A percentile compares a stretch with the other conserved stretches of the same genome.
Evolutionary conservation across 768 basidiomycete genomes (phyloP).

Genomic region (Kwoniella sp.): DNA sequence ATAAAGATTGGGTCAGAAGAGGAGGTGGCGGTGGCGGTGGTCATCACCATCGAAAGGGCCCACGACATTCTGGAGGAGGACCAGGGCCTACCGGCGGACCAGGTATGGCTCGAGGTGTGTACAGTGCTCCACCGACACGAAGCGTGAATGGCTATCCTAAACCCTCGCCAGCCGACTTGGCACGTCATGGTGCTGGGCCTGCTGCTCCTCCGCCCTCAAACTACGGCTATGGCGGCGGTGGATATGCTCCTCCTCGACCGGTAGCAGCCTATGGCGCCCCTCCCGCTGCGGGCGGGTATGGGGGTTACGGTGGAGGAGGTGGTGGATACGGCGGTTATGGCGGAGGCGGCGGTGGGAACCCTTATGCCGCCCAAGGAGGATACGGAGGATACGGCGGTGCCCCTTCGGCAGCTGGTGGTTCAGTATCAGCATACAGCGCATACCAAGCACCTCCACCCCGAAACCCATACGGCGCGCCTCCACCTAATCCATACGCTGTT

Average conservation of each 20-base stretch:
- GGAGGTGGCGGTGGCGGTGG: conserved; percentile 55
- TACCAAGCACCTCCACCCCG: conserved; percentile 25
- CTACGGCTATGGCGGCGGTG: conserved; percentile 42
- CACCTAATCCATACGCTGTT: conserved; percentile 32
- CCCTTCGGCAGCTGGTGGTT: not conserved
- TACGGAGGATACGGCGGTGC: not conserved
- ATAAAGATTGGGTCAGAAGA: conserved; percentile 69
- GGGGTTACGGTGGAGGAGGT: conserved; percentile 15
- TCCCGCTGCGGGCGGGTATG: conserved; percentile 7
- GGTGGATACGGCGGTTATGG: conserved; percentile 16
- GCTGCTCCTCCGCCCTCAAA: conserved; percentile 8
- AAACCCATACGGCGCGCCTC: conserved; percentile 15
- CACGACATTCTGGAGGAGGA: conserved; percentile 27
- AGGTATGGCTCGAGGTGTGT: conserved; percentile 29
- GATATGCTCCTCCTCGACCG: conserved; percentile 40
- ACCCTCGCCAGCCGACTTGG: conserved; percentile 7
- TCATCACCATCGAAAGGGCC: conserved; percentile 29
- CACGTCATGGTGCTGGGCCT: conserved; percentile 24
- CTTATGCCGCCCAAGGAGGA: conserved; percentile 10
- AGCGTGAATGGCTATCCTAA: conserved; percentile 21
- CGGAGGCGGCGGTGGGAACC: conserved; percentile 5
- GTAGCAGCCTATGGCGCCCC: conserved; percentile 17
- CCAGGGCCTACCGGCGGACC: conserved; percentile 31
- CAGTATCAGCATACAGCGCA: conserved; percentile 15
- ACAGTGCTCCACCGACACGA: conserved; percentile 18